A percentile compares a stretch with the other conserved stretches of the same genome.
phyloP scores from a whole-genome alignment of 345 rosid genomes.

The Camelina hispida region DNA sequence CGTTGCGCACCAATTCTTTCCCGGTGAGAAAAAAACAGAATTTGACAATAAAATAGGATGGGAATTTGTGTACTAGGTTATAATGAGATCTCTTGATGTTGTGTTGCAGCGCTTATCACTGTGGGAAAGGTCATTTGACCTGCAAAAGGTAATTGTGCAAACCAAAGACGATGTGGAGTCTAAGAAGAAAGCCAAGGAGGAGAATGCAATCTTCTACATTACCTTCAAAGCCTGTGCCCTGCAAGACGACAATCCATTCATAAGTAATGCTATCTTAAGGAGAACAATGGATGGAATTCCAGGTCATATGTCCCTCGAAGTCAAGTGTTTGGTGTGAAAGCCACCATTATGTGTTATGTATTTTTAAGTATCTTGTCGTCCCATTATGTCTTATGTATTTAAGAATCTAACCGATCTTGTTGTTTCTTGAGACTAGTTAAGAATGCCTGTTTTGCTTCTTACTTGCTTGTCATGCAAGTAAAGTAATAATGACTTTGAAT shows the following conservation, averaged over 20 bases:
- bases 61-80: neutral
- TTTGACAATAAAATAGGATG: neutral
- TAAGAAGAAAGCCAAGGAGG: neutral
- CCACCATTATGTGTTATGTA: neutral
- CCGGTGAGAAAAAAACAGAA: neutral
- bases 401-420: no score
- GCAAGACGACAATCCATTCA: neutral
- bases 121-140: neutral
- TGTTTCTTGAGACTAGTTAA: no score
- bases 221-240: neutral
- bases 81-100: neutral
- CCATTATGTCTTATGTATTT: neutral
- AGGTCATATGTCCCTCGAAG: neutral
- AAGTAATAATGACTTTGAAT: no score
- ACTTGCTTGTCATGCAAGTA: no score
- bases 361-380: neutral
- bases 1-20: neutral
- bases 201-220: constrained; percentile 21
- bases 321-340: neutral
- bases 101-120: neutral
- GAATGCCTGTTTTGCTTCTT: no score
- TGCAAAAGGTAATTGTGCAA: neutral
- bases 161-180: neutral
- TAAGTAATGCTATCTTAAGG: neutral
- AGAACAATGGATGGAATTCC: neutral